A percentile compares a stretch with the other conserved stretches of the same genome.
phyloP scores from a whole-genome alignment of 2,329 filamentous ascomycete species.

The Chaetomium strumarium region DNA sequence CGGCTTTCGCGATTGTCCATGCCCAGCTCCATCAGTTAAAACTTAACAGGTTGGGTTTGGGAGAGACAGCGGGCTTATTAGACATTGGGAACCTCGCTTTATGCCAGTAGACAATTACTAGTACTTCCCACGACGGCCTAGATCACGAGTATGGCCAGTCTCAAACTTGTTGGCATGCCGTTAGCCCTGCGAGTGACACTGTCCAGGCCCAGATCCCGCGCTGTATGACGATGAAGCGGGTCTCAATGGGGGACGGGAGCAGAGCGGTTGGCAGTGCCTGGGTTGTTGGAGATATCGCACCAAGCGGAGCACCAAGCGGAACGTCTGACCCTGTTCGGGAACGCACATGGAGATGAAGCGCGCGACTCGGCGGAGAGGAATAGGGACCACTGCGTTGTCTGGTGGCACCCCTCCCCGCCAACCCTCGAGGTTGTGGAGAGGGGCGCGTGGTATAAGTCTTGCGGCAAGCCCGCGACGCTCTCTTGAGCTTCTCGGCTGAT shows the following conservation, averaged over 20 bases:
- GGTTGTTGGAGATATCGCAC: conserved; percentile 18
- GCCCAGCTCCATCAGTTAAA: conserved; percentile 18
- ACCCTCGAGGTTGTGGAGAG: conserved; percentile 4
- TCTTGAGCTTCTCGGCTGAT: conserved; percentile 9
- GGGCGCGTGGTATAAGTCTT: conserved; percentile 22
- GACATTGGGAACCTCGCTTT: conserved; percentile 14
- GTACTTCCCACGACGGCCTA: conserved; percentile 14
- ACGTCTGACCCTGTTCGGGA: conserved; percentile 22
- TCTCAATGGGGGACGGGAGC: conserved; percentile 16
- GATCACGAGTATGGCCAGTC: conserved; percentile 7
- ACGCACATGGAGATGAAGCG: conserved; percentile 23
- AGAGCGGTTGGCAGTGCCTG: conserved; percentile 3
- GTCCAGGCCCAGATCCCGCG: conserved; percentile 12
- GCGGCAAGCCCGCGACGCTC: conserved; percentile 9
- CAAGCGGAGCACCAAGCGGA: conserved; percentile 22
- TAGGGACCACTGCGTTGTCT: conserved; percentile 8
- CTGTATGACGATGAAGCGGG: conserved; percentile 23
- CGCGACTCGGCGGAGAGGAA: conserved; percentile 17
- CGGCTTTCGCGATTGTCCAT: conserved; percentile 20
- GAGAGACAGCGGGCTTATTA: conserved; percentile 11
- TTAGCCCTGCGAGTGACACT: conserved; percentile 8
- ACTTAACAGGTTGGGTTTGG: conserved; percentile 10
- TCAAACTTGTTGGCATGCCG: conserved; percentile 14
- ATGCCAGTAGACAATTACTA: conserved; percentile 10
- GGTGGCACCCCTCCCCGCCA: conserved; percentile 13